Percentiles rank a stretch among this genome's conserved stretches.
phyloP scores from a whole-genome alignment of 306 rosid genomes.

The Vachellia collinsii region DNA sequence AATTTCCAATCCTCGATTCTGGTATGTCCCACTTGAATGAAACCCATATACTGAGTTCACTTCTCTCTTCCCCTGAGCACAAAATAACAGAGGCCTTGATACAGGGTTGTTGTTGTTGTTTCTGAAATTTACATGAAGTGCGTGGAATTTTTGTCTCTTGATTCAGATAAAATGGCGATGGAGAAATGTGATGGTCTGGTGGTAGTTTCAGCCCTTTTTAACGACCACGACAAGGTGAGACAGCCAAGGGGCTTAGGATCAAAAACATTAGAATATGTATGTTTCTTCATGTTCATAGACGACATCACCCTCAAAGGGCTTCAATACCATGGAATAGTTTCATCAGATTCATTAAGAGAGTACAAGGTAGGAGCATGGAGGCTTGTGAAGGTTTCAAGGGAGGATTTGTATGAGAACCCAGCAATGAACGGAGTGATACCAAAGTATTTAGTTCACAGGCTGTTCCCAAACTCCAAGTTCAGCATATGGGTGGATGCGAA shows the following conservation, averaged over 20 bases:
- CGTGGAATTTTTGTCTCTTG: too few species aligned
- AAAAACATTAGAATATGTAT: slow-evolving; percentile 57
- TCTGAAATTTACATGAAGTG: too few species aligned
- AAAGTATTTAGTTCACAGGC: slow-evolving; percentile 79
- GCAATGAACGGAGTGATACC: slow-evolving; percentile 96
- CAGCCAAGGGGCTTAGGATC: slow-evolving; percentile 84
- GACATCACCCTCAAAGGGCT: slow-evolving; percentile 65
- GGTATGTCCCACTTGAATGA: slow-evolving; percentile 51
- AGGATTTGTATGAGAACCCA: slow-evolving; percentile 62
- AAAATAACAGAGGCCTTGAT: neutral
- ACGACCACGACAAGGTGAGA: slow-evolving; percentile 91
- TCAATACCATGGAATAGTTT: slow-evolving; percentile 54
- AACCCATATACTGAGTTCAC: slow-evolving; percentile 6
- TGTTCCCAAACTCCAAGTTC: slow-evolving; percentile 79
- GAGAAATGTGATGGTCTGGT: slow-evolving; percentile 74
- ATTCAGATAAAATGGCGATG: slow-evolving; percentile 68
- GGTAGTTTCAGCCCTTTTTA: slow-evolving; percentile 90
- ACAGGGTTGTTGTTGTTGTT: too few species aligned
- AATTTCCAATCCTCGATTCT: slow-evolving; percentile 69
- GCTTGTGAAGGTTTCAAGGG: slow-evolving; percentile 61
- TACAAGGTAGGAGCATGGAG: slow-evolving; percentile 77
- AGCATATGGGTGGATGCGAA: slow-evolving; percentile 95
- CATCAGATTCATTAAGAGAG: slow-evolving; percentile 44
- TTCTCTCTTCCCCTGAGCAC: neutral
- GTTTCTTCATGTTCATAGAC: slow-evolving; percentile 84